These are phyloP conservation scores for Syzygium aqueum DNA, from an alignment of 345 rosid species.

Conservation along the genomic window DNA sequence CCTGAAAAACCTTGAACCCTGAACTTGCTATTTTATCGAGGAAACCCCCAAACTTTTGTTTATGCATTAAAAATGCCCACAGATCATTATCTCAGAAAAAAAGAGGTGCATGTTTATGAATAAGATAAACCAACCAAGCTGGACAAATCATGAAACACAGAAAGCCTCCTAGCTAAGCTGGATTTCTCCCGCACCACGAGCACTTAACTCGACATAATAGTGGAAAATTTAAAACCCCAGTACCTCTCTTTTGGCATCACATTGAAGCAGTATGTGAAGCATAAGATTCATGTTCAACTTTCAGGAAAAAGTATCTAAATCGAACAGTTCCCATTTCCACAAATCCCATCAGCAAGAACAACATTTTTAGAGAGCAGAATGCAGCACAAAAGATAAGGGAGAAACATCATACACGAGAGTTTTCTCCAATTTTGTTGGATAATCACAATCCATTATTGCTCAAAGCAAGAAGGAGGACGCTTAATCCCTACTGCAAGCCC, in stretches of 20 bases:
- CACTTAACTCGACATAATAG: background rate
- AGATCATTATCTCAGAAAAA: background rate
- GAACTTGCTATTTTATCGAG: no score
- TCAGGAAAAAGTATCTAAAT: background rate
- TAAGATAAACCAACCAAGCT: background rate
- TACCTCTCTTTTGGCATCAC: background rate
- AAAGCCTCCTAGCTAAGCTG: background rate
- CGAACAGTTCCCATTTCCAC: background rate
- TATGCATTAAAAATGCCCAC: no score
- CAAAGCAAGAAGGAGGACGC: no score
- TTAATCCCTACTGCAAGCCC: no score
- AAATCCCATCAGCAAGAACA: no score
- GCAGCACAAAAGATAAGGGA: no score
- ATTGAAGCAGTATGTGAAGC: background rate
- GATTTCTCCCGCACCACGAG: background rate
- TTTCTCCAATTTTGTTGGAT: no score
- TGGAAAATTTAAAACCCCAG: background rate
- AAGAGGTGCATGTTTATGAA: rapidly evolving
- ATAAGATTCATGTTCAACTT: background rate
- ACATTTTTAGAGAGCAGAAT: no score
- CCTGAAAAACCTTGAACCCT: no score
- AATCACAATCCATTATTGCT: no score
- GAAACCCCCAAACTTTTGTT: no score
- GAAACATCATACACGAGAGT: no score
- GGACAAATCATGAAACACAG: background rate